Conservation (phyloP, 768 basidiomycete genomes). For the Termitomyces titanicus region DNA sequence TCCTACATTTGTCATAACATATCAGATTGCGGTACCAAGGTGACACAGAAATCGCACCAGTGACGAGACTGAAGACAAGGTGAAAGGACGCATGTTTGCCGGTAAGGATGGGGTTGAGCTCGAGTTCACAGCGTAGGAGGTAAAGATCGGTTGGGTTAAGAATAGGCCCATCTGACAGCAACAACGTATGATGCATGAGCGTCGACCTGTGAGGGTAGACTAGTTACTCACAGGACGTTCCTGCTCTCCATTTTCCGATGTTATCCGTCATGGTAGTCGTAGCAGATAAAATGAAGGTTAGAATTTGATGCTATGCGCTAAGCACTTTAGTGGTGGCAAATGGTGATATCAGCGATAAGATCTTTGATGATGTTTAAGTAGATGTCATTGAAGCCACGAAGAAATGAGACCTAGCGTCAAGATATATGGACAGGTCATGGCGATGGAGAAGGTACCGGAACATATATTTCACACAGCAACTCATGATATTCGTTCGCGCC, state of each 20-base stretch:
- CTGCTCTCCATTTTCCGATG: slow-evolving; percentile 41
- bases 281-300: background rate
- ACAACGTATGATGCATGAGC: background rate
- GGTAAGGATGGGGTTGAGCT: slow-evolving; percentile 71
- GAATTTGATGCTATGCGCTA: background rate
- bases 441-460: background rate
- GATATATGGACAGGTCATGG: background rate
- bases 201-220: background rate
- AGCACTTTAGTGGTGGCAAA: background rate
- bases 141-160: slow-evolving; percentile 80
- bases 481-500: too few species aligned
- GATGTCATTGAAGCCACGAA: too few species aligned
- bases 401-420: background rate
- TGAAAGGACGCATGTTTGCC: slow-evolving; percentile 46
- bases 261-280: slow-evolving; percentile 12
- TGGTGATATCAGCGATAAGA: slow-evolving; percentile 10
- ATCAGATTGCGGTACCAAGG: background rate
- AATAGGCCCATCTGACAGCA: slow-evolving; percentile 65
- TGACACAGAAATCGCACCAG: slow-evolving; percentile 38
- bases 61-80: slow-evolving; percentile 68
- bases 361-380: background rate
- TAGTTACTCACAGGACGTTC: slow-evolving; percentile 35
- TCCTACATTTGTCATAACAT: slow-evolving; percentile 34
- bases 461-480: background rate
- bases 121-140: slow-evolving; percentile 64